Base-by-base conservation (phyloP, 2,329 filamentous ascomycete genomes). In the Cercospora sesami region DNA sequence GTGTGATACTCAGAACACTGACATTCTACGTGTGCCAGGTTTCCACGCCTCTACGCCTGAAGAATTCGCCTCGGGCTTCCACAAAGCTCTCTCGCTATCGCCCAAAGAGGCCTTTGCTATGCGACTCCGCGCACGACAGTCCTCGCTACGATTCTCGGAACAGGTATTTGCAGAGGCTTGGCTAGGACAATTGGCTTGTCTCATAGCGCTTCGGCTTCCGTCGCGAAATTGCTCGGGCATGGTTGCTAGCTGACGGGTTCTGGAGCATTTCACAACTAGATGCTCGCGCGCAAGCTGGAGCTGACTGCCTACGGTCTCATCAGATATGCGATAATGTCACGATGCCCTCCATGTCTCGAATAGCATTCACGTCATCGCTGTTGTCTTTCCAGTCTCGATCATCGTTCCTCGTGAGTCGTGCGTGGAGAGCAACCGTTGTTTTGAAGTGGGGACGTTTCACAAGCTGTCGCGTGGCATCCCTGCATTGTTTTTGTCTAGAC, bases 121-220 rank as follows among this genome's bases (percentile, higher is more conserved):
- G 83, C 86, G 95, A 23, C 79, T 85, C 33, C 84, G 94, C 66
- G 94, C 95, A 0, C 86, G 93, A 42, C 83, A 86, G 73, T 96
- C 92, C 5, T 91, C 94, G 1, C 86, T 87, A 80, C 84, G 95
- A 58, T 99, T 99, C 77, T 94, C 92, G 0, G 94, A 97, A 76
- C 89, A 91, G 74, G 91, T 90, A 68, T 99, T 99, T 81, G 89
- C 86, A 1, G 85, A 85, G 73, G 90, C 89, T 72, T 99, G 95
- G 94, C 80, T 92, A 53, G 79, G 80, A 31, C 87, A 96, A 79
- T 87, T 96, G 83, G 88, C 90, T 75, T 87, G 85, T 74, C 82
- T 98, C 68, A 87, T 97, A 2, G 69, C 66, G n/a, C 55, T 76
- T 33, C 45, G 57, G 33, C 45, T 58, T 45, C 60, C 60, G 18